Percentiles rank a stretch among this genome's conserved stretches.
These are phyloP conservation scores for Telfairia occidentalis DNA, from an alignment of 331 rosid species.

Conservation along the genomic window DNA sequence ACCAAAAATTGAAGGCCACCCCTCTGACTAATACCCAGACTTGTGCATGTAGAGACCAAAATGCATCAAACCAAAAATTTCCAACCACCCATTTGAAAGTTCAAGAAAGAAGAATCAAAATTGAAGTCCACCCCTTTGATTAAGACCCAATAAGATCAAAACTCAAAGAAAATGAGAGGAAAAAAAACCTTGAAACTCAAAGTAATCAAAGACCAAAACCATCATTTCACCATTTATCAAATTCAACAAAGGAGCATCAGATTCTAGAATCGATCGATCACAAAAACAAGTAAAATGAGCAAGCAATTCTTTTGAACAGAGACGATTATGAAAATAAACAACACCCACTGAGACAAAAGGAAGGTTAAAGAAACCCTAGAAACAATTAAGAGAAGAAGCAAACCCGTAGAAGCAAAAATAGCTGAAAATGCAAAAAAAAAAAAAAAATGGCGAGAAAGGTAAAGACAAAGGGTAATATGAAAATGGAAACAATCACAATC, in stretches of 20 bases:
- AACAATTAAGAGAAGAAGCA: not conserved
- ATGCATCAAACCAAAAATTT: not conserved
- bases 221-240: not conserved
- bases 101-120: not conserved
- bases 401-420: conserved; percentile 13
- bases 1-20: too few species aligned
- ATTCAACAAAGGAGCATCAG: not conserved
- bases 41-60: not conserved
- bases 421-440: not conserved
- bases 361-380: not conserved
- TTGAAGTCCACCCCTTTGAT: not conserved
- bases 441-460: not conserved
- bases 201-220: not conserved
- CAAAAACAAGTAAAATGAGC: not conserved
- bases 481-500: not conserved
- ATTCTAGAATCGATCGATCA: not conserved
- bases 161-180: not conserved
- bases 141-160: not conserved
- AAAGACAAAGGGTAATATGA: not conserved
- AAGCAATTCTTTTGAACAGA: not conserved
- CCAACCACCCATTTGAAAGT: not conserved
- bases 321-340: not conserved
- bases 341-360: not conserved
- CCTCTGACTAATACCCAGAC: too few species aligned
- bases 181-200: not conserved